Evolutionary conservation across 139 green algal species (phyloP), one percentile per base, ranked within the genome.

Genomic region (Coccomyxa sp.): DNA sequence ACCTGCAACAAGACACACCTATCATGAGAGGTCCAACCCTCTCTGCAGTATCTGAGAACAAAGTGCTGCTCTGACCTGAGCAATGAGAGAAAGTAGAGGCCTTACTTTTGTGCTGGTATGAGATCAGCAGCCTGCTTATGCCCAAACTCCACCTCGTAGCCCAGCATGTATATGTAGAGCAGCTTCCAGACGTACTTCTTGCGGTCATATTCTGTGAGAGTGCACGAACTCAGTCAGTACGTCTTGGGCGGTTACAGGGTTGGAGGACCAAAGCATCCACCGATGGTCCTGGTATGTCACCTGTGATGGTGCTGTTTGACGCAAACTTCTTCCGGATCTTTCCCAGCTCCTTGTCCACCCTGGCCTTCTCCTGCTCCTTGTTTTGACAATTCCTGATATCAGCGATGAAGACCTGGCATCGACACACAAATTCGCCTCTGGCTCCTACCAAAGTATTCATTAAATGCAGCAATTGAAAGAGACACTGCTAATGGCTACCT

Each of bases 101-200:
- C 92, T 82, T 75, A 98, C 88, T 97, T 98, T 7, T 81, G 77
- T 4, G 90, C 86, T 27, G 94, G 93, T 50, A 99, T 98, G 14
- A 99, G 91, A 79, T 97, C 92, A 39, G 92, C 90, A 9, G 96
- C 97, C 77, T 99, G 94, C 87, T 97, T 97, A 84, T 99, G 95
- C 0, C 97, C 97, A 86, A 99, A 99, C 72, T 99, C 95, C 35
- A 99, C 94, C 68, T 98, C 90, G 79, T 99, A 99, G 14, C 97
- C 96, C 70, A 99, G 88, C 95, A 99, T 98, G 83, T 95, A 95
- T 34, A 98, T 98, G 85, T 99, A 99, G 14, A 99, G 88, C 70
- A 99, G 91, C 89, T 99, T 99, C 95, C 95, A 99, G 18, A 99
- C 92, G 85, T 99, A 99, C 86, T 99, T 99, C 55, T 97, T 97